Evolutionary conservation across 176 grass and related monocot species (phyloP).

Genomic region (Rhynchospora breviuscula): DNA sequence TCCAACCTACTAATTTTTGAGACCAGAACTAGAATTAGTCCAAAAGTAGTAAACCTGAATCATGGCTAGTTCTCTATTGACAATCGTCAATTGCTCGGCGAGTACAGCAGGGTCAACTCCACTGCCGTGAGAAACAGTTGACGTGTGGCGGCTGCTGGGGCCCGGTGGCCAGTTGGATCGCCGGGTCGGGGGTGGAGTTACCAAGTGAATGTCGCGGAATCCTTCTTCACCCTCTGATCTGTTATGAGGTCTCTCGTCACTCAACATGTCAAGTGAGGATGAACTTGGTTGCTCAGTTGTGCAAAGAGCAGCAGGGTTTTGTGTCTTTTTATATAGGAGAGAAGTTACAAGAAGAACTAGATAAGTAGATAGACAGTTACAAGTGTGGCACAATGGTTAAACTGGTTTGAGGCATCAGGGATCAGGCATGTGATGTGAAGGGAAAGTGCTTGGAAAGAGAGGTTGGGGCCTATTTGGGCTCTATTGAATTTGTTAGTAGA

Average conservation of each 20-base stretch:
- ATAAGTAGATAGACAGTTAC: background rate
- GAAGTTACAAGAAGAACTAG: background rate
- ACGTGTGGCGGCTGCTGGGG: constrained; percentile 59
- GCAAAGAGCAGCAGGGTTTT: background rate
- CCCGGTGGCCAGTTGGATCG: constrained; percentile 25
- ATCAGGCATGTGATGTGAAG: background rate
- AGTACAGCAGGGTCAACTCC: constrained; percentile 70
- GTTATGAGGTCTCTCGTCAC: constrained; percentile 14
- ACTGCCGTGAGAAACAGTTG: constrained; percentile 45
- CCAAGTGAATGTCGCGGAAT: constrained; percentile 75
- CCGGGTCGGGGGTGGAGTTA: constrained; percentile 32
- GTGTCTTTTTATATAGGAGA: background rate
- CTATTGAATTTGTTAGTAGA: background rate
- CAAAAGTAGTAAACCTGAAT: constrained; percentile 8
- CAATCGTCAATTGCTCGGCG: constrained; percentile 57
- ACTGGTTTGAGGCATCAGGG: constrained; percentile 8
- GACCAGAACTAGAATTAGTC: background rate
- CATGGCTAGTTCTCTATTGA: constrained; percentile 25
- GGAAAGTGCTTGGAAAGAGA: constrained; percentile 25
- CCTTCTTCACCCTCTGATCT: constrained; percentile 27
- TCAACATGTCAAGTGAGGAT: constrained; percentile 29
- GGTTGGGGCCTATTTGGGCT: constrained; percentile 13
- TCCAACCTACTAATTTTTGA: background rate
- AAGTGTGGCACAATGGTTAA: background rate
- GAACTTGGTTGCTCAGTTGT: background rate